Evolutionary conservation across 306 rosid genomes (phyloP).

Genomic region (Astragalus glycyphyllos): DNA sequence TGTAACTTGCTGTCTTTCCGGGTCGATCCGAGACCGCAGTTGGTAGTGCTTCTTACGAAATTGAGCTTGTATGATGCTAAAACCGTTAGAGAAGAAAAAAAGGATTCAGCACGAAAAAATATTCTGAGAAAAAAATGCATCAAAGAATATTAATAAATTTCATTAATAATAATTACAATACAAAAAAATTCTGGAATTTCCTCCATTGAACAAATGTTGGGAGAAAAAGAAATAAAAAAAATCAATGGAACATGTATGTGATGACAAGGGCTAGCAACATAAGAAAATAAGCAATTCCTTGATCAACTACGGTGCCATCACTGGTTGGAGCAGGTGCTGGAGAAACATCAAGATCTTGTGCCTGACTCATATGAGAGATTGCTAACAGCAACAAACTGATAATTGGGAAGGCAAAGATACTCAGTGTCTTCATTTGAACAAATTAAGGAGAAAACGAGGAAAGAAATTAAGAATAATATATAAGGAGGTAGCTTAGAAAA

Average conservation of each 20-base stretch:
- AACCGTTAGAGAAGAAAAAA: too few species aligned
- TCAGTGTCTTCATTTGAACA: constrained; percentile 42
- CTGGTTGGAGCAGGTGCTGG: constrained; percentile 54
- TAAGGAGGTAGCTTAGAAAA: background rate
- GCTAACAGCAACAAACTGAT: constrained; percentile 50
- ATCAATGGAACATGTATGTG: constrained; percentile 69
- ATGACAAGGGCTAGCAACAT: constrained; percentile 66
- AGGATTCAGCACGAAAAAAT: too few species aligned
- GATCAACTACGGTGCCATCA: constrained; percentile 49
- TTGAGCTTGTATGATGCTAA: too few species aligned
- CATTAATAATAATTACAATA: background rate
- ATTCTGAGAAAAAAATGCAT: too few species aligned
- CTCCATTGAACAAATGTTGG: constrained; percentile 28
- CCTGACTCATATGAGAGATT: constrained; percentile 46
- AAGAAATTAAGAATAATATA: background rate
- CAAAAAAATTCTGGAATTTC: constrained; percentile 36
- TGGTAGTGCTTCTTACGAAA: too few species aligned
- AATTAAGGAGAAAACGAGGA: background rate
- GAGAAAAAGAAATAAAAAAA: background rate
- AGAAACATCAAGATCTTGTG: constrained; percentile 56
- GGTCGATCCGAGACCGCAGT: too few species aligned
- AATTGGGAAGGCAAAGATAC: constrained; percentile 45
- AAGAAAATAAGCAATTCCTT: constrained; percentile 74
- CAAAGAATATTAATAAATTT: constrained; percentile 9
- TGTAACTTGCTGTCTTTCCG: too few species aligned